Evolutionary conservation across 2,329 filamentous ascomycete species (phyloP), one percentile per base, ranked within the genome.

Genomic region (Ambrosiella beaveri): DNA sequence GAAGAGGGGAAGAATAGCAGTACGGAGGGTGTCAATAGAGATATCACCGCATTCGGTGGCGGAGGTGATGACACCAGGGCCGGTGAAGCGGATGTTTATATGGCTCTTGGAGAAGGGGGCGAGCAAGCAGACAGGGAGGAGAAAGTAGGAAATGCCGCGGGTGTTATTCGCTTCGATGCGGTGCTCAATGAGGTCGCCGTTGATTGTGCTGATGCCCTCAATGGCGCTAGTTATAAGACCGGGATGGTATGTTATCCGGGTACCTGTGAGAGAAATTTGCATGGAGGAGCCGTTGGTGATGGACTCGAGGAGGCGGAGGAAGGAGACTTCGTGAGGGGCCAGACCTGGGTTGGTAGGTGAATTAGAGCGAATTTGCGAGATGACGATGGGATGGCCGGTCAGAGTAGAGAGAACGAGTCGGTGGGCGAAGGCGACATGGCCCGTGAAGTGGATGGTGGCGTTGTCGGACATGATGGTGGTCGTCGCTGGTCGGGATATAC

Each of bases 241-340:
- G 0, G 93, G 93, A 63, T 87, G 85, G 72, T 94, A 98, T 41
- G 90, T 84, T 58, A 98, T 80, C 1, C 88, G 90, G 0, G 93
- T 97, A 67, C 93, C 93, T 1, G 89, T 96, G 73, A 95, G 93
- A 9, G 89, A 95, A 64, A 98, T 95, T 66, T 96, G 90, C 73
- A 97, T 88, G 58, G 86, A 83, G 59, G 86, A 87, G 71, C 93
- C 93, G 75, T 98, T 98, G 66, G 93, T 98, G 65, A 98, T 78
- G 64, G 88, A 80, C 70, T 97, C 93, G 66, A 98, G 83, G 15
- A 98, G 85, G 59, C 93, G 90, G 38, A 98, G 79, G 70, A 98
- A 91, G 52, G 93, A 97, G 65, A 97, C 84, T 72, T 98, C 93
- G 73, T 95, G 86, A 54, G 88, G 84, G 57, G 88, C 85, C 57